Evolutionary conservation across 495 filamentous ascomycete species (phyloP), one percentile per base, ranked within the genome.

Genomic region (Penicillium parvum): DNA sequence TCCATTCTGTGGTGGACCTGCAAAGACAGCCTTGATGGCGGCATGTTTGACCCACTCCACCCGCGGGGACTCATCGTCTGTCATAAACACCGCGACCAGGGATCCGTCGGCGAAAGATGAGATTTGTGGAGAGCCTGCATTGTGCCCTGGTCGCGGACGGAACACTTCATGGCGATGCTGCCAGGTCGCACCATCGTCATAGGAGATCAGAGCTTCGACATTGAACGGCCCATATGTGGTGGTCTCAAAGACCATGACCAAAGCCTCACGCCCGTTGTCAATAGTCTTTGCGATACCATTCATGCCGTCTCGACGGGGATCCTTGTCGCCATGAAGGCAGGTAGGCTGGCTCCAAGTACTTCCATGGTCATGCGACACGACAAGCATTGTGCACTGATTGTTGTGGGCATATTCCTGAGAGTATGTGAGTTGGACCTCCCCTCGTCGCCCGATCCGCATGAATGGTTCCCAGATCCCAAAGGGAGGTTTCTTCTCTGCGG

Each of bases 401-500:
- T 65, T 66, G 16, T 45, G 66, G 39, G 61, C 66, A 30, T 71
- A 75, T 55, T 83, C 78, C 16, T 70, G 64, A 3, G 76, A 79
- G 51, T 76, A 84, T 18, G 74, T 80, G 32, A 84, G 52, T 52
- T 83, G 78, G 12, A 78, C 59, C 38, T 71, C 67, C 15, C 74
- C 75, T 8, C 69, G 61, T 1, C 45, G 54, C 0, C 74, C 71
- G 12, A 73, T 50, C 9, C 77, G 62, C 67, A 82, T 66, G 50
- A 82, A 81, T 2, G 79, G 78, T 50, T 84, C 80, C 80, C 78
- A 82, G 23, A 76, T 69, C 0, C 78, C 78, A 8, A 75, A 54
- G 0, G 72, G 69, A 1, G 63, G 50, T 6, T 49, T 54, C 25
- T 65, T 65, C 38, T 69, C 61, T 7, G 61, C 69, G 7, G 78